Conservation (phyloP, 331 rosid genomes). For the Rhamnella rubrinervis region DNA sequence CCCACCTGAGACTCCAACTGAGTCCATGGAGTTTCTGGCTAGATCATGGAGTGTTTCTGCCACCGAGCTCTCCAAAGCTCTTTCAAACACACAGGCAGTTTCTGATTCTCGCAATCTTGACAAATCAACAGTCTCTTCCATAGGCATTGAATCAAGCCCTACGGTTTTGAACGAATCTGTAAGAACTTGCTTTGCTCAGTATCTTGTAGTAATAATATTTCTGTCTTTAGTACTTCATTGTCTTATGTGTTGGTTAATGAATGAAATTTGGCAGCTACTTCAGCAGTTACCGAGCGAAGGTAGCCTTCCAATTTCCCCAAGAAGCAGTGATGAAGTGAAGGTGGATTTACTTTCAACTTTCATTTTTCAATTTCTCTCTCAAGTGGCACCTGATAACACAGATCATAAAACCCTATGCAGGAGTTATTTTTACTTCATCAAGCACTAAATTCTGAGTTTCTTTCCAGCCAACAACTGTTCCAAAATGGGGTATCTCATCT, state of each 20-base stretch:
- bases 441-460: conserved; percentile 78
- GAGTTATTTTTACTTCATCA: conserved; percentile 78
- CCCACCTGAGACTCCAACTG: conserved; percentile 81
- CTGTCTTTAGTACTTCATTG: background rate
- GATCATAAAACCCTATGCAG: conserved; percentile 34
- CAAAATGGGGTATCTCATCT: conserved; percentile 68
- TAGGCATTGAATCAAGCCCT: conserved; percentile 29
- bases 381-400: background rate
- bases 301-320: conserved; percentile 68
- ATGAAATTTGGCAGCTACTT: conserved; percentile 28
- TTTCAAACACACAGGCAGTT: conserved; percentile 43
- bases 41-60: conserved; percentile 98
- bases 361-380: conserved; percentile 6
- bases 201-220: too few species aligned
- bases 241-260: conserved; percentile 23
- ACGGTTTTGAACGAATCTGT: conserved; percentile 59
- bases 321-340: conserved; percentile 73
- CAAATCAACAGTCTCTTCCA: conserved; percentile 39
- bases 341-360: conserved; percentile 32
- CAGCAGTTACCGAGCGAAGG: conserved; percentile 45
- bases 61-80: conserved; percentile 78
- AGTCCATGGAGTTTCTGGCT: conserved; percentile 93
- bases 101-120: conserved; percentile 44
- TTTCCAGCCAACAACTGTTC: conserved; percentile 67
- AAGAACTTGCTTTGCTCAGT: conserved; percentile 18